These are phyloP conservation scores for Schwanniomyces sp. DNA, from an alignment of 805 yeast species.

Conservation along the genomic window DNA sequence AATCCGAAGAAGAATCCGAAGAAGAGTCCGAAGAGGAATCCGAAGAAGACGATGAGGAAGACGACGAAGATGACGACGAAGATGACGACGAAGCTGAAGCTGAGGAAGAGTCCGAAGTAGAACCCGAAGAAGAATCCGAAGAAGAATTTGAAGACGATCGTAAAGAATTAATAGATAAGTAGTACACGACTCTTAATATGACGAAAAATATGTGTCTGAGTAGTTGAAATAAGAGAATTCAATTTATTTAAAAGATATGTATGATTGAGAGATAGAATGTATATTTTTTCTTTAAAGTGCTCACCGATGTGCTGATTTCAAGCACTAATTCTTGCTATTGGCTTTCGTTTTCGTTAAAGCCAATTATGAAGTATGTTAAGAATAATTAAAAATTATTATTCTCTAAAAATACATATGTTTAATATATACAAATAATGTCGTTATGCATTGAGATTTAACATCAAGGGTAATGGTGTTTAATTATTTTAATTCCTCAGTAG, in stretches of 20 bases:
- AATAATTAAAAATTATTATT: too few relatives aligned
- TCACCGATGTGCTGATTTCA: too few relatives aligned
- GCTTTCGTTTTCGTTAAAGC: too few relatives aligned
- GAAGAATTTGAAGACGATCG: slow-evolving; percentile 2
- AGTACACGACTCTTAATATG: background rate
- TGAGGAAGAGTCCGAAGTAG: slow-evolving; percentile 4
- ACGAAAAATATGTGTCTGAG: too few relatives aligned
- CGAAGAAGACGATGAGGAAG: slow-evolving; percentile 12
- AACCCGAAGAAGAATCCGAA: background rate
- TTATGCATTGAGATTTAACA: too few relatives aligned
- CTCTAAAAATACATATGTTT: background rate
- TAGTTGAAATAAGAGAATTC: too few relatives aligned
- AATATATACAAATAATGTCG: background rate
- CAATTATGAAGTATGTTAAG: too few relatives aligned
- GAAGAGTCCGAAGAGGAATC: slow-evolving; percentile 8
- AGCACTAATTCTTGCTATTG: too few relatives aligned
- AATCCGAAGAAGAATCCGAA: slow-evolving; percentile 8
- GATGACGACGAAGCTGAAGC: slow-evolving; percentile 4
- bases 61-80: slow-evolving; percentile 10
- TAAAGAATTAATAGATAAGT: background rate
- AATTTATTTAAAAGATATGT: too few relatives aligned
- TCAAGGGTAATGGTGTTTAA: background rate
- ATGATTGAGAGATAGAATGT: too few relatives aligned
- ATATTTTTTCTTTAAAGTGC: too few relatives aligned
- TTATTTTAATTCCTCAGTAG: slow-evolving; percentile 5